Evolutionary conservation across 345 rosid species (phyloP), one percentile per base, ranked within the genome.

Genomic region (Populus davidiana): DNA sequence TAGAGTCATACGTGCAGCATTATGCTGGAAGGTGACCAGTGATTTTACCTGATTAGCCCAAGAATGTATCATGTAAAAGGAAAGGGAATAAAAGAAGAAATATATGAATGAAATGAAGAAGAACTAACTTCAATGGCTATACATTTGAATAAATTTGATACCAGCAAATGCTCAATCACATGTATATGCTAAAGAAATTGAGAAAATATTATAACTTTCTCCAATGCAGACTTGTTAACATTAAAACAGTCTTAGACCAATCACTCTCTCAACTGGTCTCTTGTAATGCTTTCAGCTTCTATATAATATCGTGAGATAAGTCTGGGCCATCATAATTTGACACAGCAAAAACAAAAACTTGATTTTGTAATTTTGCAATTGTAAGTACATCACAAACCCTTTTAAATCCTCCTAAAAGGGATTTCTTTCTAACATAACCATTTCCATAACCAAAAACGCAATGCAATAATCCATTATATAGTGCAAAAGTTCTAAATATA

Each of bases 151-250:
- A 86, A 90, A 92, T 81, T 88, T 90, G 81, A 96, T 92, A 78
- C 94, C 95, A 77, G 95, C 96, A 75, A 81, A 72, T 74, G 86
- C 80, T 91, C 94, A 67, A 96, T 89, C 76, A 90, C 94, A 82
- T 90, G 88, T 77, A 96, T 90, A 81, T 96, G 99, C 87, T 92
- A 97, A 83, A 91, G 94, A 88, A 96, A 93, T 79, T 96, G 99
- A 75, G 99, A 96, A 84, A 93, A 93, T 73, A 96, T 86, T 70
- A 96, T 72, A 49, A 96, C 97, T 89, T 96, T 96, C 79, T 93
- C 93, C 4, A 76, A 70, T 54, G 80, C 79, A 62, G 39, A 47
- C 81, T 47, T 83, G 80, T 79, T 84, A 63, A 73, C 62, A 70
- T 76, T 81, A 52, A 18, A 83, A 68, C 83, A 79, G 44, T 72